Percentiles rank a stretch among this genome's conserved stretches.
Conservation (phyloP, 1,284 basidiomycete species). For the Ceratobasidium sp. region DNA sequence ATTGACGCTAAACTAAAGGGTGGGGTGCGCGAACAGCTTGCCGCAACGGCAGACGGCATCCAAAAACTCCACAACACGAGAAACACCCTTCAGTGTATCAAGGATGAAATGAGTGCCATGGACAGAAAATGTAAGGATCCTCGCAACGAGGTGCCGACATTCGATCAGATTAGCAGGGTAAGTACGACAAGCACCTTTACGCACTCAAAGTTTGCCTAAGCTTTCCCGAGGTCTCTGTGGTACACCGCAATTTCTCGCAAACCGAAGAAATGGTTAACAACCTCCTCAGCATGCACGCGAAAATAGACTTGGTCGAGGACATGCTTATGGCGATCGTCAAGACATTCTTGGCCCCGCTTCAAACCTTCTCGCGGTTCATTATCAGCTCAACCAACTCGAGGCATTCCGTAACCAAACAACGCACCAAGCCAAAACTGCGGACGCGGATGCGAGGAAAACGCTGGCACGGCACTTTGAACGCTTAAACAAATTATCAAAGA, state of each 20-base stretch:
- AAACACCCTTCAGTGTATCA: conserved; percentile 82
- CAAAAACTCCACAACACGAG: conserved; percentile 83
- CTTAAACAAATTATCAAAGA: conserved; percentile 79
- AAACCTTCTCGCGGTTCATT: conserved; percentile 90
- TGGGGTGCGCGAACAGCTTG: conserved; percentile 93
- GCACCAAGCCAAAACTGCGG: conserved; percentile 88
- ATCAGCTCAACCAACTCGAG: conserved; percentile 87
- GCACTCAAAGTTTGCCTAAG: neutral
- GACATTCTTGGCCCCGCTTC: conserved; percentile 82
- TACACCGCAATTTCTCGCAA: conserved; percentile 93
- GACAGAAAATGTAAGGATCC: conserved; percentile 82
- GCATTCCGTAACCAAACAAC: conserved; percentile 92
- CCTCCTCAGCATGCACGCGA: conserved; percentile 85
- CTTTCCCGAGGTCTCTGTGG: conserved; percentile 80
- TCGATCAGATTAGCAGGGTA: conserved; percentile 92
- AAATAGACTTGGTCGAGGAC: conserved; percentile 78
- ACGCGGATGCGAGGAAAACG: conserved; percentile 69
- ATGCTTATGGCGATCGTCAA: conserved; percentile 77
- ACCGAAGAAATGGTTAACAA: conserved; percentile 96
- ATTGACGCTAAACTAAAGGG: conserved; percentile 91
- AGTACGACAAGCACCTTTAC: conserved; percentile 47
- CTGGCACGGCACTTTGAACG: conserved; percentile 85
- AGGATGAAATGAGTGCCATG: conserved; percentile 90
- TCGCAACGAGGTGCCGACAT: conserved; percentile 73
- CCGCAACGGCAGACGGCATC: conserved; percentile 88